These are phyloP conservation scores for Ophiosphaerella korrae DNA, from an alignment of 2,329 filamentous ascomycete species.

Conservation along the genomic window DNA sequence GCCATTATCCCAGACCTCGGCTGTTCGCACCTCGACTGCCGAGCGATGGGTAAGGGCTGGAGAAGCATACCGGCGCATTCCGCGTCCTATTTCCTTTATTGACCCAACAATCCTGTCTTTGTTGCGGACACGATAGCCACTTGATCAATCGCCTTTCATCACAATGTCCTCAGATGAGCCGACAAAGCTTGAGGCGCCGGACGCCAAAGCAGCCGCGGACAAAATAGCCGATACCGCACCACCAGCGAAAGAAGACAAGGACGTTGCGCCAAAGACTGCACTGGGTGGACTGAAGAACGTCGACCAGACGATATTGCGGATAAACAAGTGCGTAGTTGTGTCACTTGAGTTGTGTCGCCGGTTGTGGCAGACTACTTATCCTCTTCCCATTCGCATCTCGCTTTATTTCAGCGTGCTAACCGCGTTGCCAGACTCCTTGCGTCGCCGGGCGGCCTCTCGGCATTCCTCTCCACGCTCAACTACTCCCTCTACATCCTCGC, in stretches of 20 bases:
- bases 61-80: conserved; percentile 3
- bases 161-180: conserved; percentile 45
- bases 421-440: conserved; percentile 46
- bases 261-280: conserved; percentile 20
- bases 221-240: conserved; percentile 29
- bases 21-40: too few species aligned
- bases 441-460: conserved; percentile 50
- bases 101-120: conserved; percentile 18
- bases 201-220: conserved; percentile 32
- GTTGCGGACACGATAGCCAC: not conserved
- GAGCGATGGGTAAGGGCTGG: too few species aligned
- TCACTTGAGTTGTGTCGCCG: too few species aligned
- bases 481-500: conserved; percentile 54
- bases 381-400: too few species aligned
- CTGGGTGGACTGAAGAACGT: conserved; percentile 40
- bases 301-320: conserved; percentile 48
- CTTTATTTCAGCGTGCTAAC: conserved; percentile 11
- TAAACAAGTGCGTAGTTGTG: conserved; percentile 48
- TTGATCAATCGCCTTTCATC: conserved; percentile 2
- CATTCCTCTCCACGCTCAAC: conserved; percentile 55
- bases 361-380: not conserved
- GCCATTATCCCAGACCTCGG: too few species aligned
- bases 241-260: conserved; percentile 17
- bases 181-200: conserved; percentile 44
- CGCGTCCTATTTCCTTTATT: conserved; percentile 17